These are phyloP conservation scores for Tardiomyces digboiensis DNA, from an alignment of 1,139 yeast species.

Conservation along the genomic window DNA sequence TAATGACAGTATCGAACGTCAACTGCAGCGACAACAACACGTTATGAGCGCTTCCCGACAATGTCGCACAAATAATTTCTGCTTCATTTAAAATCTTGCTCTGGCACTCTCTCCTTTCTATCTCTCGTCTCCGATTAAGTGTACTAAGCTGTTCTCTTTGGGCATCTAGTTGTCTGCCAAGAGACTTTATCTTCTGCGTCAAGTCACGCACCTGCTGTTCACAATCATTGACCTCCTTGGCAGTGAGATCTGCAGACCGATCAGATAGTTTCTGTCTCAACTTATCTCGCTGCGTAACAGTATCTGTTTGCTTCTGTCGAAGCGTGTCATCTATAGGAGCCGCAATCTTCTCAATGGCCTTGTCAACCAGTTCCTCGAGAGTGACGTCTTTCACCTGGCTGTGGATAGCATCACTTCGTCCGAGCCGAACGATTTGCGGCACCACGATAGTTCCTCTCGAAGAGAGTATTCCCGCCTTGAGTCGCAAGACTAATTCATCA, in stretches of 20 bases:
- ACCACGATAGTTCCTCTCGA: slow-evolving; percentile 45
- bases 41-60: slow-evolving; percentile 94
- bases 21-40: slow-evolving; percentile 65
- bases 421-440: slow-evolving; percentile 81
- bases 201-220: slow-evolving; percentile 25
- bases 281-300: slow-evolving; percentile 41
- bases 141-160: slow-evolving; percentile 46
- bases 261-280: slow-evolving; percentile 34
- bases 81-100: slow-evolving; percentile 66
- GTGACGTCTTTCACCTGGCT: slow-evolving; percentile 75
- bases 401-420: slow-evolving; percentile 84
- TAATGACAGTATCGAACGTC: slow-evolving; percentile 84
- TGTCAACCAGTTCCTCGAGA: slow-evolving; percentile 77
- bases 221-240: slow-evolving; percentile 14
- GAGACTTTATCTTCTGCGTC: slow-evolving; percentile 49
- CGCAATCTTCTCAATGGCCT: slow-evolving; percentile 33
- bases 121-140: slow-evolving; percentile 54
- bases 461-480: slow-evolving; percentile 57
- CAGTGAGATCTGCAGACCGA: not conserved
- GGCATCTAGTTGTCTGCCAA: slow-evolving; percentile 63
- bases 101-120: slow-evolving; percentile 67
- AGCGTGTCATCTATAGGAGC: slow-evolving; percentile 36
- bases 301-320: slow-evolving; percentile 42
- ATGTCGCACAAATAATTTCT: slow-evolving; percentile 82
- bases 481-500: slow-evolving; percentile 86